A percentile compares a stretch with the other conserved stretches of the same genome.
These are phyloP conservation scores for Ensete glaucum DNA, from an alignment of 176 grass and related monocot species.

Conservation along the genomic window DNA sequence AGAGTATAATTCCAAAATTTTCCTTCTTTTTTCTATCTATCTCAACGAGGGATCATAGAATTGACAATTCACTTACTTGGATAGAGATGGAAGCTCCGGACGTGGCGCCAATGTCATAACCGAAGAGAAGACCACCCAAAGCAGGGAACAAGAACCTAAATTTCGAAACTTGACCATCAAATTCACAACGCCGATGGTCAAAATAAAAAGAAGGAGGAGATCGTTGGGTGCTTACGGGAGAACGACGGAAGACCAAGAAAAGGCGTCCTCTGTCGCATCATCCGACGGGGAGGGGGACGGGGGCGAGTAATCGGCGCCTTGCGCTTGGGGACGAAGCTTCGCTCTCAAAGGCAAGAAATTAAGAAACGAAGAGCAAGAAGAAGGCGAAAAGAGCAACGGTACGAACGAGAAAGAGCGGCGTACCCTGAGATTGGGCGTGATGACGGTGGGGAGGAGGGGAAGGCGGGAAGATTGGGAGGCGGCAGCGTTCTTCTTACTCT, in stretches of 20 bases:
- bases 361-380: no score
- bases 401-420: background rate
- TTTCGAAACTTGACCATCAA: conserved; percentile 25
- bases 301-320: conserved; percentile 18
- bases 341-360: conserved; percentile 3
- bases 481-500: background rate
- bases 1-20: background rate
- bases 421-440: conserved; percentile 10
- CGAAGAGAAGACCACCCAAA: conserved; percentile 82
- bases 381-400: background rate
- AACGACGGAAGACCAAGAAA: conserved; percentile 52
- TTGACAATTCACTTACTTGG: conserved; percentile 35
- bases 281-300: background rate
- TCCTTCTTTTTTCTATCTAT: background rate
- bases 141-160: conserved; percentile 90
- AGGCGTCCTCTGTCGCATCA: conserved; percentile 11
- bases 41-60: background rate
- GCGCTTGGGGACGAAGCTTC: conserved; percentile 44
- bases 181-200: background rate
- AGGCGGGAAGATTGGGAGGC: background rate
- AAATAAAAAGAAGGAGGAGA: background rate
- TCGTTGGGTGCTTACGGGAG: conserved; percentile 40
- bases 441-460: background rate
- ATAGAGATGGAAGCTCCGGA: conserved; percentile 85
- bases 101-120: conserved; percentile 88